Base-by-base conservation (phyloP, 2,329 filamentous ascomycete genomes). In the Ceratocystis cacaofunesta region DNA sequence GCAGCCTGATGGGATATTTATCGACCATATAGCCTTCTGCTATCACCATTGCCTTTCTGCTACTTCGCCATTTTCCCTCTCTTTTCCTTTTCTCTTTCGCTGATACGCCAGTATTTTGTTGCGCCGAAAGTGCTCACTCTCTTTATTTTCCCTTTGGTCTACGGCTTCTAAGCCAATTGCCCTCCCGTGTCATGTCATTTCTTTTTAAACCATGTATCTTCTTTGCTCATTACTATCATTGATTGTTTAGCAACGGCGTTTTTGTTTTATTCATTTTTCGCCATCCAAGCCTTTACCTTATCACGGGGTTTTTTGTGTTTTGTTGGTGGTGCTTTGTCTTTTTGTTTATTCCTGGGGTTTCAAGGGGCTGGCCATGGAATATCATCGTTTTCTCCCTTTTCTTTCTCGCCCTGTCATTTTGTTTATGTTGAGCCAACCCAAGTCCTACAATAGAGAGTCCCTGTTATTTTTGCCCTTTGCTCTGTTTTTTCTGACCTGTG, bases 1-100 rank as follows among this genome's bases (percentile, higher is more conserved):
- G 78, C 79, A 28, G 77, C 78, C 46, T 65, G 32, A 62, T 58
- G 55, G 8, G 22, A 52, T 41, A 41, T 41, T 12, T 41, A 41
- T 15, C 36, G 15, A 4, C 52, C 17, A 15, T 28, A 5, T 32
- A 22, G 28, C 15, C 12, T 32, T 30, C 12, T 58, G 22, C 36
- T 36, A 10, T 15, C 22, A 25, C 32, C 4, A 30, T 2, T 46
- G 6, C 4, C 12, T 62, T 62, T 32, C 8, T 19, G 36, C 19
- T 25, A 12, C 10, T 43, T 57, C 1, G 17, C n/a, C 12, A 41
- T 62, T 62, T 17, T 46, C 41, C 28, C 41, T 15, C 60, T 28
- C 22, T 63, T 22, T 36, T 63, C n/a, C 19, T 52, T 2, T 63
- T 52, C 44, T 8, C n/a, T 32, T 10, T 48, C 44, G 43, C 41